These are phyloP conservation scores for Datisca glomerata DNA, from an alignment of 306 rosid species.

Conservation along the genomic window DNA sequence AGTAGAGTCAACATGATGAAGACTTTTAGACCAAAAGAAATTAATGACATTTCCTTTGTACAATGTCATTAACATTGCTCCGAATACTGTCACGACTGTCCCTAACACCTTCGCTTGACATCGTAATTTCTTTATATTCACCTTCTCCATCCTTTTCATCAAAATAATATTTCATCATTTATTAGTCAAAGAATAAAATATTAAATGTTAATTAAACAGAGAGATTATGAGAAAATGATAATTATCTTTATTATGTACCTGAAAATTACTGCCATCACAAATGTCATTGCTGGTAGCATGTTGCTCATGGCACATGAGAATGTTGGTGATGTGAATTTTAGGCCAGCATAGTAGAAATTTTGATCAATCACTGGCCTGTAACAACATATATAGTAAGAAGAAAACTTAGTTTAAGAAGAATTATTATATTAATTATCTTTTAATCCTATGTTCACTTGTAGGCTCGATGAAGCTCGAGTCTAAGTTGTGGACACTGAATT, in stretches of 20 bases:
- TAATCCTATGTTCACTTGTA: too few relatives aligned
- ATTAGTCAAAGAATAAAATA: too few relatives aligned
- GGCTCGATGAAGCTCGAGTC: too few relatives aligned
- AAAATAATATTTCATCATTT: too few relatives aligned
- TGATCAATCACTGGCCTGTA: slow-evolving; percentile 89
- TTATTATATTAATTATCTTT: too few relatives aligned
- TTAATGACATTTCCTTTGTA: slow-evolving; percentile 75
- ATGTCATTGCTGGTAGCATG: too few relatives aligned
- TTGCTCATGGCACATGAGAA: too few relatives aligned
- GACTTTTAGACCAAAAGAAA: slow-evolving; percentile 34
- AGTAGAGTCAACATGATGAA: slow-evolving; percentile 28
- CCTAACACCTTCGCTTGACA: slow-evolving; percentile 77
- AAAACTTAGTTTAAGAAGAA: background rate
- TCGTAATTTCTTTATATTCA: slow-evolving; percentile 43
- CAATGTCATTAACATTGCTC: slow-evolving; percentile 92
- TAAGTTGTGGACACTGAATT: too few relatives aligned
- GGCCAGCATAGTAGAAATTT: slow-evolving; percentile 71
- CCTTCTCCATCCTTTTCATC: slow-evolving; percentile 78
- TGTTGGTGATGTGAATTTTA: slow-evolving; percentile 80
- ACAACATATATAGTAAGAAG: background rate
- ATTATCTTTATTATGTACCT: slow-evolving; percentile 27
- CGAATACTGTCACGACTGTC: slow-evolving; percentile 57
- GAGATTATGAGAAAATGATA: slow-evolving; percentile 5
- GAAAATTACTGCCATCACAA: slow-evolving; percentile 70
- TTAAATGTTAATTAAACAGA: too few relatives aligned